Evolutionary conservation across 2,329 filamentous ascomycete species (phyloP).

Genomic region (Botryosphaeria dothidea): DNA sequence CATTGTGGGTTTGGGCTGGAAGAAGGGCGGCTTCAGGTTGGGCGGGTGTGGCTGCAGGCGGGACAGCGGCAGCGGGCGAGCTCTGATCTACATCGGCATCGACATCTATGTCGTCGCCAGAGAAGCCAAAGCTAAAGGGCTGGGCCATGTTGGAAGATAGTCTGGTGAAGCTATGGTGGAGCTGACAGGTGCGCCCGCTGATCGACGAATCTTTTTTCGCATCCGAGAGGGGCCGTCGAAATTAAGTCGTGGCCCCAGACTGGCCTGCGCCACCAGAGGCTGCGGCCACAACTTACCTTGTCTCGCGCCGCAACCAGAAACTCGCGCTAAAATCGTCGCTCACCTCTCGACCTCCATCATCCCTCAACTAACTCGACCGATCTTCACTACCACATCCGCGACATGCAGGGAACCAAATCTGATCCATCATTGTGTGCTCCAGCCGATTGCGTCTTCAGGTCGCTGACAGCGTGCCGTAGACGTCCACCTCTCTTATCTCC

Average conservation of each 20-base stretch:
- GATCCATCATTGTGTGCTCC: too few relatives aligned
- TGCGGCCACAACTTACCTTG: too few relatives aligned
- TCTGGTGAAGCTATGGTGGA: background rate
- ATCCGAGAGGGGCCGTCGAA: background rate
- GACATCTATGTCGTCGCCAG: conserved; percentile 59
- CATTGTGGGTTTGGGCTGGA: conserved; percentile 13
- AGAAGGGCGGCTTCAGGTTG: background rate
- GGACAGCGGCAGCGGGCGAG: conserved; percentile 8
- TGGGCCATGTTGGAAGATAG: conserved; percentile 13
- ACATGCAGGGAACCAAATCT: too few relatives aligned
- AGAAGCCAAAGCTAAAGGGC: conserved; percentile 59
- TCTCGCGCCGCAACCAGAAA: background rate
- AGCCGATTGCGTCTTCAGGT: too few relatives aligned
- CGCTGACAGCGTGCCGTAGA: too few relatives aligned
- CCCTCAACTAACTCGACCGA: too few relatives aligned
- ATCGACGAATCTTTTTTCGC: conserved; percentile 15
- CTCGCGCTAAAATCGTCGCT: background rate
- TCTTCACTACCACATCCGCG: too few relatives aligned
- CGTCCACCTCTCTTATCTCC: too few relatives aligned
- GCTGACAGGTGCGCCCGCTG: background rate
- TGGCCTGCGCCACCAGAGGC: background rate
- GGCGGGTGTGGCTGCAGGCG: background rate
- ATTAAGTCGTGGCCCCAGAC: background rate
- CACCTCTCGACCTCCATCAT: too few relatives aligned
- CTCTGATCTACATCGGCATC: conserved; percentile 40